phyloP scores from a whole-genome alignment of 345 rosid genomes.

The Eucalyptus sp. region DNA sequence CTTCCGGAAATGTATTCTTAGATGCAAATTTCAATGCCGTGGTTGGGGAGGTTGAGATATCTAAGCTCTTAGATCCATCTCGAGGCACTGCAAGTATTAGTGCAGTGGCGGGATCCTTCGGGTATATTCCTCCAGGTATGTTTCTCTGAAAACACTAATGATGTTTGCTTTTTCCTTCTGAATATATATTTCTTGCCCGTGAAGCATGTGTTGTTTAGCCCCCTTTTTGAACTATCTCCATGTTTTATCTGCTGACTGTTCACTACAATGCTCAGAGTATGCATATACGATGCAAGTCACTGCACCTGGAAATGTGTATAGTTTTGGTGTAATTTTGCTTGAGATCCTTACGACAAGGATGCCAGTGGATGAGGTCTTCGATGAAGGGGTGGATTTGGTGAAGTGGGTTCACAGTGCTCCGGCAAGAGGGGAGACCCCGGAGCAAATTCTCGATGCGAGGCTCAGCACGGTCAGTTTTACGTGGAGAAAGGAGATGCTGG shows the following conservation, averaged over 20 bases:
- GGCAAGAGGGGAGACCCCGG: slow-evolving; percentile 69
- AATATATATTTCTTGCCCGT: not conserved
- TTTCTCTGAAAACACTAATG: not conserved
- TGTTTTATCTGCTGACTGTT: not conserved
- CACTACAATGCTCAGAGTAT: slow-evolving; percentile 39
- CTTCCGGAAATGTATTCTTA: slow-evolving; percentile 69
- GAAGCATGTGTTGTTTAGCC: not conserved
- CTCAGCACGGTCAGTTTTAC: slow-evolving; percentile 73
- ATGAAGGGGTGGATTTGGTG: slow-evolving; percentile 83
- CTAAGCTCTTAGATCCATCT: slow-evolving; percentile 72
- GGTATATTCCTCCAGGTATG: slow-evolving; percentile 94
- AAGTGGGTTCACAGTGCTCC: slow-evolving; percentile 93
- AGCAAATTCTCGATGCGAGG: slow-evolving; percentile 70
- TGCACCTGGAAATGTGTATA: slow-evolving; percentile 90
- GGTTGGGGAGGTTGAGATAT: slow-evolving; percentile 89
- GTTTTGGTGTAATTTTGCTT: slow-evolving; percentile 89
- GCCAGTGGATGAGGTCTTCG: slow-evolving; percentile 84
- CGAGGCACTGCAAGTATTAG: slow-evolving; percentile 86
- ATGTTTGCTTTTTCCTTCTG: not conserved
- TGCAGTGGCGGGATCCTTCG: slow-evolving; percentile 90
- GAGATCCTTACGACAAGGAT: slow-evolving; percentile 80
- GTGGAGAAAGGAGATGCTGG: slow-evolving; percentile 97
- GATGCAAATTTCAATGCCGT: slow-evolving; percentile 64
- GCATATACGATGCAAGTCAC: slow-evolving; percentile 95
- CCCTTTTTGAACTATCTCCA: not conserved